These are phyloP conservation scores for Silene uniflora DNA, from an alignment of 148 eudicot species.

Conservation along the genomic window DNA sequence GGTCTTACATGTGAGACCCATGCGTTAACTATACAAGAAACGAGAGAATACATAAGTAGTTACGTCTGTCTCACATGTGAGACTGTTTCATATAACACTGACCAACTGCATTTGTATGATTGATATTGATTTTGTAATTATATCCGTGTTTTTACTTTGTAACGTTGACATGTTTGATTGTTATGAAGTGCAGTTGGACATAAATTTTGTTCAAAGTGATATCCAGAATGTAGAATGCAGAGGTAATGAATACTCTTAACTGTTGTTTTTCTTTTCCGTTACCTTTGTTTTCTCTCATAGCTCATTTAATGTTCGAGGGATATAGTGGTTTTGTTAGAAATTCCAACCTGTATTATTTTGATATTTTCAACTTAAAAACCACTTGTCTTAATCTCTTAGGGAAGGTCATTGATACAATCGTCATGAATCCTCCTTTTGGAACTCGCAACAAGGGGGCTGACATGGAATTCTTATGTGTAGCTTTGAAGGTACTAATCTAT, in stretches of 20 bases:
- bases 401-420: slow-evolving; percentile 69
- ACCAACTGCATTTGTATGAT: background rate
- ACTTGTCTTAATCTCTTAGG: slow-evolving; percentile 35
- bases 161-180: slow-evolving; percentile 8
- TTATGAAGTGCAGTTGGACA: slow-evolving; percentile 54
- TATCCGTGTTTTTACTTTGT: background rate
- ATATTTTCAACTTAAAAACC: slow-evolving; percentile 13
- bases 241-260: slow-evolving; percentile 42
- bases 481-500: slow-evolving; percentile 51
- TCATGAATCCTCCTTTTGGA: slow-evolving; percentile 99
- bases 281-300: background rate
- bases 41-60: too few species aligned
- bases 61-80: too few species aligned
- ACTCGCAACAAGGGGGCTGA: slow-evolving; percentile 93
- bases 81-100: too few species aligned
- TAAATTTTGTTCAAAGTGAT: slow-evolving; percentile 72
- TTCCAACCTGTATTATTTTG: background rate
- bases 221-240: slow-evolving; percentile 44
- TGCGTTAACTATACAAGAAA: too few species aligned
- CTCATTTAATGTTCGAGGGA: slow-evolving; percentile 8
- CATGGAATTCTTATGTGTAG: slow-evolving; percentile 81
- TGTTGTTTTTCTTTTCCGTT: background rate
- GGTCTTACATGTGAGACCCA: too few species aligned
- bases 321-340: background rate
- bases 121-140: background rate